Evolutionary conservation across 2,329 filamentous ascomycete species (phyloP), one percentile per base, ranked within the genome.

Genomic region (Emericellopsis atlantica): DNA sequence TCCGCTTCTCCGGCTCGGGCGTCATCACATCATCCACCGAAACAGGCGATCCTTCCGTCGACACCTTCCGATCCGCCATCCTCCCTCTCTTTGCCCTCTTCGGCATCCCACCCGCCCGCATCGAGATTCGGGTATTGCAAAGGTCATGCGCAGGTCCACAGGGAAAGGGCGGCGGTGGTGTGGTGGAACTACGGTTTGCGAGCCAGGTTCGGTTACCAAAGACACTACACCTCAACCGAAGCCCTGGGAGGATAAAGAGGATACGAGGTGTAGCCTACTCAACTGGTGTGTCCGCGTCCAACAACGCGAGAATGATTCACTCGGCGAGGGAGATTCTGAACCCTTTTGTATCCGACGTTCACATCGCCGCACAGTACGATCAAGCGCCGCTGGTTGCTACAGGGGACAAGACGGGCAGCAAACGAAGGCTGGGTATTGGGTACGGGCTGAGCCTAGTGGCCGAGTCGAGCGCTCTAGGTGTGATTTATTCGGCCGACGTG

Each of bases 251-350:
- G 42, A 82, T 98, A 53, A 90, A 88, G 72, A 79, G 80, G 50
- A 84, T 98, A 49, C 75, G 90, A 43, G 92, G 92, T 44, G 92
- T 98, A 35, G 89, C 92, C 37, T 98, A 96, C 62, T 84, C 84
- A 42, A 88, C 86, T 1, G 92, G 93, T 37, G 89, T 96, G 1
- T 84, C 85, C 10, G 90, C 85, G 0, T 88, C 83, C 39, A 95
- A 95, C 59, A 98, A 96, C 57, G 85, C 83, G 46, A 75, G 92
- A 48, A 93, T 95, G 84, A 98, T 96, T 54, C 85, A 95, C 54
- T 77, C 83, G 3, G 88, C 89, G 10, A 74, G 90, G 50, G 87
- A 87, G 37, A 73, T 98, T 10, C 69, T 98, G 37, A 98, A 98
- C 58, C 72, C 79, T 5, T 72, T 98, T 43, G 81, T 85, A 4